Evolutionary conservation across 2,329 filamentous ascomycete species (phyloP).

Genomic region (Lecanosticta acicola): DNA sequence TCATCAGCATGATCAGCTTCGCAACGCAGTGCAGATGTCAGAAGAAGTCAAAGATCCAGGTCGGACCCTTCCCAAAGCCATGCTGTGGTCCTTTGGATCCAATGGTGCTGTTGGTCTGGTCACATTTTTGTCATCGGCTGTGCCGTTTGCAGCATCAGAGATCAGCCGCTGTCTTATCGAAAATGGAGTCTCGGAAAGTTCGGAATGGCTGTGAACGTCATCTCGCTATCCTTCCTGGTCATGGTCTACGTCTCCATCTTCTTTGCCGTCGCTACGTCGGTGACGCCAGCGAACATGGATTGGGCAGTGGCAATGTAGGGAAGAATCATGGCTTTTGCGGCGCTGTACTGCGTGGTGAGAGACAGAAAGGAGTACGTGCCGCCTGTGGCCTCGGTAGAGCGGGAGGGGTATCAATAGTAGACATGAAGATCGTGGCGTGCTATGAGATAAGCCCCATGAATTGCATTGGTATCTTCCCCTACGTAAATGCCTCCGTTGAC

Average conservation of each 20-base stretch:
- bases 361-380: slow-evolving; percentile 28
- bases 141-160: slow-evolving; percentile 32
- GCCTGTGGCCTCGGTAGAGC: slow-evolving; percentile 5
- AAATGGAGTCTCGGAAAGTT: slow-evolving; percentile 36
- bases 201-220: slow-evolving; percentile 37
- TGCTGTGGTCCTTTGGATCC: slow-evolving; percentile 17
- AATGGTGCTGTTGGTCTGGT: slow-evolving; percentile 34
- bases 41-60: slow-evolving; percentile 27
- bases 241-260: slow-evolving; percentile 47
- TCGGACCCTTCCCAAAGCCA: slow-evolving; percentile 20
- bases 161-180: slow-evolving; percentile 30
- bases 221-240: slow-evolving; percentile 37
- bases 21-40: slow-evolving; percentile 26
- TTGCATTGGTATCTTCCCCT: too few relatives aligned
- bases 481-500: too few relatives aligned
- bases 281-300: slow-evolving; percentile 43
- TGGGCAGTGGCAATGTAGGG: slow-evolving; percentile 24
- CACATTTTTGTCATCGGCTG: slow-evolving; percentile 33
- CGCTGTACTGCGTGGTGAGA: slow-evolving; percentile 36
- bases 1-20: slow-evolving; percentile 18
- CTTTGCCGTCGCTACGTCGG: slow-evolving; percentile 39
- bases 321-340: slow-evolving; percentile 36
- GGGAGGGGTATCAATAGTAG: slow-evolving; percentile 1
- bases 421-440: too few relatives aligned
- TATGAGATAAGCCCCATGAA: too few relatives aligned